Evolutionary conservation across 2,329 filamentous ascomycete genomes (phyloP).

Genomic region (Paracoccidioides lutzii): DNA sequence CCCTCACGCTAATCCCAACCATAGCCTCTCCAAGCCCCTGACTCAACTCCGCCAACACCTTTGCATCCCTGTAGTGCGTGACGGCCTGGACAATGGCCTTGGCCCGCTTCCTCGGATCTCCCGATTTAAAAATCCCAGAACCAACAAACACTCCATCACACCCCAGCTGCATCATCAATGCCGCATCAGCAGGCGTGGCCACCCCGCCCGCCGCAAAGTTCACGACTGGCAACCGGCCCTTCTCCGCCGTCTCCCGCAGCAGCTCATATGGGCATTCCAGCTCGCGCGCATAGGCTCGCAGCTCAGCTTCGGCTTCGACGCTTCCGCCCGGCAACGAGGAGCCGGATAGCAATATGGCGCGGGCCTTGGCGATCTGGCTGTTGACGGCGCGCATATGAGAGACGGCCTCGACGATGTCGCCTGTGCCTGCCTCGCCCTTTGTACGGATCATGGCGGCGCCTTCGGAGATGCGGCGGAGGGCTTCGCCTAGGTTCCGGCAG

Average conservation of each 20-base stretch:
- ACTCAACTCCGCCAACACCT: conserved; percentile 75
- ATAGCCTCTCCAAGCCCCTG: conserved; percentile 91
- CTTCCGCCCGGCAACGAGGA: background rate
- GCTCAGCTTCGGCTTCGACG: conserved; percentile 49
- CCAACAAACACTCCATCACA: conserved; percentile 98
- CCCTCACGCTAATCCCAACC: conserved; percentile 82
- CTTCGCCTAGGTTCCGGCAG: conserved; percentile 87
- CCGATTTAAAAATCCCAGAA: conserved; percentile 93
- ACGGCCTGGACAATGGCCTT: conserved; percentile 91
- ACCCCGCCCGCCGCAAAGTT: conserved; percentile 98
- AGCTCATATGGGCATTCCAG: conserved; percentile 66
- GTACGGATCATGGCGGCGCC: conserved; percentile 98
- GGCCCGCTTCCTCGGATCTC: conserved; percentile 77
- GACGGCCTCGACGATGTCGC: conserved; percentile 92
- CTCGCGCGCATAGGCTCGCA: conserved; percentile 68
- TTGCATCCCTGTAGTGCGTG: conserved; percentile 76
- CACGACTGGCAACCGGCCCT: conserved; percentile 82
- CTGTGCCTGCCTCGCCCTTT: conserved; percentile 94
- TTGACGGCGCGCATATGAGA: conserved; percentile 90
- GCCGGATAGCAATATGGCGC: conserved; percentile 35
- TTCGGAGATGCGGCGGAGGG: conserved; percentile 77
- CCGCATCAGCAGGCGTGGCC: conserved; percentile 96
- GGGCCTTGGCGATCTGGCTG: conserved; percentile 62
- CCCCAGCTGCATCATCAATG: conserved; percentile 97
- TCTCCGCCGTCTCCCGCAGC: conserved; percentile 72